Evolutionary conservation across 306 rosid species (phyloP).

Genomic region (Chamaecrista fasciculata): DNA sequence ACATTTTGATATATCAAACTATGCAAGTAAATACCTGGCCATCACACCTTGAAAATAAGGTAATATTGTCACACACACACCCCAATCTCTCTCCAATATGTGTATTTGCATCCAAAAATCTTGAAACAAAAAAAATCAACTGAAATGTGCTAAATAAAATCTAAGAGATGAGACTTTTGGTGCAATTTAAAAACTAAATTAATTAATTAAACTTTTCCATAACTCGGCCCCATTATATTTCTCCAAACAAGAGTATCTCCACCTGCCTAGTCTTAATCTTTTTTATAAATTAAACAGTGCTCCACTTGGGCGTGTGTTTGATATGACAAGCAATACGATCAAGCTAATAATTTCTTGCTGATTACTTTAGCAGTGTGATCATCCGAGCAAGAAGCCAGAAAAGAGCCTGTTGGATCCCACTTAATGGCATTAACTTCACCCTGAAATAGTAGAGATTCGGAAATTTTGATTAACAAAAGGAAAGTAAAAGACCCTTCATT

Average conservation of each 20-base stretch:
- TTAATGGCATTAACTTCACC: conserved; percentile 71
- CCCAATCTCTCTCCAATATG: too few relatives aligned
- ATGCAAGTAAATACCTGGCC: neutral
- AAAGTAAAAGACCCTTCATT: neutral
- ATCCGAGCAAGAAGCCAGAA: conserved; percentile 73
- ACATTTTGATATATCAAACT: neutral
- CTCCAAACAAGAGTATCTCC: neutral
- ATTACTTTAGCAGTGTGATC: conserved; percentile 65
- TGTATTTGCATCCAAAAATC: too few relatives aligned
- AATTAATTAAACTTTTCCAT: neutral
- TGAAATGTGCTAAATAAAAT: neutral
- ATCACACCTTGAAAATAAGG: neutral
- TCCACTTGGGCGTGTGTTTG: neutral
- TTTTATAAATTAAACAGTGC: neutral
- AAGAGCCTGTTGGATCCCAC: conserved; percentile 67
- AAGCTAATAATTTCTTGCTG: neutral
- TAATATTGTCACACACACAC: too few relatives aligned
- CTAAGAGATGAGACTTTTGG: neutral
- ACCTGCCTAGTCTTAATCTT: neutral
- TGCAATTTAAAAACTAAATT: neutral
- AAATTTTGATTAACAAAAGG: conserved; percentile 13
- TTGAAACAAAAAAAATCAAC: neutral
- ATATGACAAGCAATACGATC: conserved; percentile 6
- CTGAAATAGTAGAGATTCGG: conserved; percentile 39
- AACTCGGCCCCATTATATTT: neutral